Evolutionary conservation across 345 rosid species (phyloP).

Genomic region (Stellera chamaejasme): DNA sequence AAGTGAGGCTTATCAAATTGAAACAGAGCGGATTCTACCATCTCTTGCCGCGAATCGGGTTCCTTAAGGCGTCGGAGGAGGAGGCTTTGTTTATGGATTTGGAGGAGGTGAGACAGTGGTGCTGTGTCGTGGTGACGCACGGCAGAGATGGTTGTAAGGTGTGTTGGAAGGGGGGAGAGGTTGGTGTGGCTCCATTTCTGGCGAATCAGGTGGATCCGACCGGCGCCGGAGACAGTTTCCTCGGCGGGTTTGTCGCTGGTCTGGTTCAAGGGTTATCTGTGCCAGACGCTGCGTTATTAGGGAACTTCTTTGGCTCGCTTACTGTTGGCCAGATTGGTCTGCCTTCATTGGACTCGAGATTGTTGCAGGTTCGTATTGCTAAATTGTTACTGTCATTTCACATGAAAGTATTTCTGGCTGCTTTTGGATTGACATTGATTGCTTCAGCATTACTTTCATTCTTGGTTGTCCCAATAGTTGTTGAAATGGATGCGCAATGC

Average conservation of each 20-base stretch:
- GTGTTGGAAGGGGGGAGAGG: constrained; percentile 45
- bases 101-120: constrained; percentile 60
- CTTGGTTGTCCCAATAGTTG: constrained; percentile 3
- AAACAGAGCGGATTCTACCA: constrained; percentile 57
- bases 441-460: not conserved
- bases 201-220: constrained; percentile 91
- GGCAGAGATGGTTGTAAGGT: constrained; percentile 81
- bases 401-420: no score
- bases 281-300: constrained; percentile 89
- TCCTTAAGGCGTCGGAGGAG: constrained; percentile 79
- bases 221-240: constrained; percentile 92
- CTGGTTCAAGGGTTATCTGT: constrained; percentile 68
- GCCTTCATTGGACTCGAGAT: constrained; percentile 50
- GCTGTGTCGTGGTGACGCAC: constrained; percentile 81
- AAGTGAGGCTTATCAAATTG: constrained; percentile 53
- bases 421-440: not conserved
- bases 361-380: constrained; percentile 56
- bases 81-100: constrained; percentile 81
- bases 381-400: not conserved
- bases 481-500: not conserved
- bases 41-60: constrained; percentile 48
- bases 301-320: constrained; percentile 81
- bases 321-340: constrained; percentile 91
- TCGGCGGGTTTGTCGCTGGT: constrained; percentile 78
- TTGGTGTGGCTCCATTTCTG: constrained; percentile 43